A percentile compares a stretch with the other conserved stretches of the same genome.
These are phyloP conservation scores for Metschnikowia baotianmanensis DNA, from an alignment of 805 yeast genomes.

Conservation along the genomic window DNA sequence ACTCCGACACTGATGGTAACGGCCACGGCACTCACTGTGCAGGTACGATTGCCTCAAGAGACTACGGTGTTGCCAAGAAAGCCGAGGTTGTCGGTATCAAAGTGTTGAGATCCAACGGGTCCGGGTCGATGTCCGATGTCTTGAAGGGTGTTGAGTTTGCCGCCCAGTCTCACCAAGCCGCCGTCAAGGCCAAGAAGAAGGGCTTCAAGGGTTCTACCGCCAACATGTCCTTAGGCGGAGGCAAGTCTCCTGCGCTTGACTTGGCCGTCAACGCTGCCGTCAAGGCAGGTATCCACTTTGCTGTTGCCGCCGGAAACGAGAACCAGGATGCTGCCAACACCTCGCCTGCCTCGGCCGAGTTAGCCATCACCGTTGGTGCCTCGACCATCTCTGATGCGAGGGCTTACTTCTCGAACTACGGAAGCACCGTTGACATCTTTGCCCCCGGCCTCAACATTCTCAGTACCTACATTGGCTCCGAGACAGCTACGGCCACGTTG, in stretches of 20 bases:
- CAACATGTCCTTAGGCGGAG: constrained; percentile 63
- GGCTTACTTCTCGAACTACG: constrained; percentile 55
- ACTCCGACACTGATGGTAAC: constrained; percentile 60
- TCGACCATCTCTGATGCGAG: constrained; percentile 43
- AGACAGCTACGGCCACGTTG: constrained; percentile 71
- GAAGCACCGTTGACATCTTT: constrained; percentile 51
- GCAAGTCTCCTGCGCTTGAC: constrained; percentile 54
- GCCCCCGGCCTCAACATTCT: constrained; percentile 57
- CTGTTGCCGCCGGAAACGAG: constrained; percentile 65
- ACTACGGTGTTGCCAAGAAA: constrained; percentile 79
- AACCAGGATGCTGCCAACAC: constrained; percentile 56
- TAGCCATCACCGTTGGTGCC: constrained; percentile 54
- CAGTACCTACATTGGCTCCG: constrained; percentile 71
- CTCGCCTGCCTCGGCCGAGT: constrained; percentile 61
- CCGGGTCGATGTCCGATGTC: constrained; percentile 42
- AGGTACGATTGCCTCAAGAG: constrained; percentile 75
- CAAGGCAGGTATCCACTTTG: constrained; percentile 54
- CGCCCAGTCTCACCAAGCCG: constrained; percentile 38
- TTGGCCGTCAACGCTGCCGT: constrained; percentile 59
- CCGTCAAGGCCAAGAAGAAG: constrained; percentile 36
- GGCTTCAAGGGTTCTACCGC: constrained; percentile 61
- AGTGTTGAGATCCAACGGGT: constrained; percentile 39
- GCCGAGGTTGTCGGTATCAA: constrained; percentile 41
- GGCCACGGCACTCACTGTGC: constrained; percentile 97
- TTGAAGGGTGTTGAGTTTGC: constrained; percentile 46